Conservation (phyloP, 2,329 filamentous ascomycete genomes). For the Pseudogymnoascus sp. region DNA sequence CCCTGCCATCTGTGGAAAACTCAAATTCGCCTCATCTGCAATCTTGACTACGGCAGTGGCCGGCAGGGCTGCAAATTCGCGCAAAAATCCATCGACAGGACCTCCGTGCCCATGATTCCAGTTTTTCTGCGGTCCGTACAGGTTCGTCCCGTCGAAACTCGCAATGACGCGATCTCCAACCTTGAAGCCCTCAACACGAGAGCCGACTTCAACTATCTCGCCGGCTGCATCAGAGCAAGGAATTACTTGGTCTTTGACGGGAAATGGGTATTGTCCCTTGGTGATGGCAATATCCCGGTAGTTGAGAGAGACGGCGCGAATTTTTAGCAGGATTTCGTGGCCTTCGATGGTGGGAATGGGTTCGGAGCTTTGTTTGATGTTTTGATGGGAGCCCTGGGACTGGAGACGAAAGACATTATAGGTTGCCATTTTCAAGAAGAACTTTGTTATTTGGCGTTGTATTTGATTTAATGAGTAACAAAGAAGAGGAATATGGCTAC, state of each 20-base stretch:
- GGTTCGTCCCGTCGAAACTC: conserved; percentile 20
- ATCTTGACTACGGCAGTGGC: conserved; percentile 35
- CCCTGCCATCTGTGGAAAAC: conserved; percentile 38
- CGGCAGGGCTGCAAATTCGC: conserved; percentile 38
- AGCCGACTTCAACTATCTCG: conserved; percentile 29
- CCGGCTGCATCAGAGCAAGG: conserved; percentile 34
- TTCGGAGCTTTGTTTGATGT: conserved; percentile 24
- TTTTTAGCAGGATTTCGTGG: conserved; percentile 28
- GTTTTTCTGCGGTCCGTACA: conserved; percentile 21
- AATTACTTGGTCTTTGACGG: conserved; percentile 30
- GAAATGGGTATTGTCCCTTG: conserved; percentile 27
- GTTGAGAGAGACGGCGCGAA: conserved; percentile 31
- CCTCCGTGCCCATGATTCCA: conserved; percentile 23
- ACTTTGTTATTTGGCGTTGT: background rate
- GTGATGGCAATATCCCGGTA: conserved; percentile 31
- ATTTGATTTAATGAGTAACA: background rate
- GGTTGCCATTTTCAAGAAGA: conserved; percentile 12
- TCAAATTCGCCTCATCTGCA: conserved; percentile 42
- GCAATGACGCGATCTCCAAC: conserved; percentile 31
- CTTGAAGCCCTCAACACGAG: conserved; percentile 22
- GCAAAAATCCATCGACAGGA: conserved; percentile 33
- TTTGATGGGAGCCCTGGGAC: conserved; percentile 13
- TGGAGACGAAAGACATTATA: conserved; percentile 18
- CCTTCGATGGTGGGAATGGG: conserved; percentile 22
- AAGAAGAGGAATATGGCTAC: background rate